Conservation (phyloP, 2,329 filamentous ascomycete species). For the Sarocladium oryzae region DNA sequence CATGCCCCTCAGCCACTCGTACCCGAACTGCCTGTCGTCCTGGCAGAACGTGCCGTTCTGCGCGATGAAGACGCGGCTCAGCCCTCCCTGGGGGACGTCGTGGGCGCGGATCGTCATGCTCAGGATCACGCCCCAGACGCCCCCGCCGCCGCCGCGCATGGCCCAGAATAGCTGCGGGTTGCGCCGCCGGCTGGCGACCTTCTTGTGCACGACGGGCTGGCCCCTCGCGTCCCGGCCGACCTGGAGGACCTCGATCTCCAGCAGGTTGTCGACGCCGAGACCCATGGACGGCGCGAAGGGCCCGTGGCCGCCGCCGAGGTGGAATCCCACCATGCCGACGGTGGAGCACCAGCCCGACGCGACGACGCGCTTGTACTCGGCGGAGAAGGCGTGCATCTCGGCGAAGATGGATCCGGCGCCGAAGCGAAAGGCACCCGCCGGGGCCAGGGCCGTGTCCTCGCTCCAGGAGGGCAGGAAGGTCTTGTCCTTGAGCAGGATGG, state of each 20-base stretch:
- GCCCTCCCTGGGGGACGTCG: constrained; percentile 20
- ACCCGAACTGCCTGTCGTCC: constrained; percentile 10
- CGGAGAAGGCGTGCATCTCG: constrained; percentile 11
- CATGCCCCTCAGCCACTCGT: constrained; percentile 13
- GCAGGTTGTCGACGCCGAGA: constrained; percentile 12
- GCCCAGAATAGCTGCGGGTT: constrained; percentile 48
- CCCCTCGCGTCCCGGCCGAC: constrained; percentile 8
- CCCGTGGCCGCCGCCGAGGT: constrained; percentile 13
- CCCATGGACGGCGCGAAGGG: constrained; percentile 11
- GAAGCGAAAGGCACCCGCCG: constrained; percentile 5
- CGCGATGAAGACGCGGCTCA: constrained; percentile 11
- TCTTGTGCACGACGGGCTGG: constrained; percentile 12
- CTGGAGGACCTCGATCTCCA: constrained; percentile 14
- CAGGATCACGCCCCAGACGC: constrained; percentile 41
- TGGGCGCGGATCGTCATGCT: constrained; percentile 42
- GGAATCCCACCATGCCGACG: constrained; percentile 11
- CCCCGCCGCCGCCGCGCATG: constrained; percentile 41
- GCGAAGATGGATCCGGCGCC: constrained; percentile 10
- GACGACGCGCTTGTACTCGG: constrained; percentile 8
- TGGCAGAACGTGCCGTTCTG: constrained; percentile 12
- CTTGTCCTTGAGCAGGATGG: background rate
- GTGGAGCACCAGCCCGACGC: constrained; percentile 10
- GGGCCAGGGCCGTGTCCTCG: background rate
- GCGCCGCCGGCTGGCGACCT: constrained; percentile 15
- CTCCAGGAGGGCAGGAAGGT: background rate